Base-by-base conservation (phyloP, 192 early-diverging fungal species). In the Coemansia sp. region DNA sequence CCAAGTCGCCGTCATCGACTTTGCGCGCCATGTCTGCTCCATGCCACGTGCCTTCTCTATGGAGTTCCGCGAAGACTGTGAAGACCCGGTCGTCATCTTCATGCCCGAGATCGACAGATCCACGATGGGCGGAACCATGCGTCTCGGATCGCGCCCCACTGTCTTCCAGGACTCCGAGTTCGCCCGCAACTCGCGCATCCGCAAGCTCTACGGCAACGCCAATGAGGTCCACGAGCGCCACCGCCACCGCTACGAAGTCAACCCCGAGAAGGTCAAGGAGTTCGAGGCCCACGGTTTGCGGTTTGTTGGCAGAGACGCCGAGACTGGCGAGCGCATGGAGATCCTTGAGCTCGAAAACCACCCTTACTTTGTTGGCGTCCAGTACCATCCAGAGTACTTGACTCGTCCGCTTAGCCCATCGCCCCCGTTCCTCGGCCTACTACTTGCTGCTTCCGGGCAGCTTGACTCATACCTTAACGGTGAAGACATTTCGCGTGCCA, bases 311-410 rank as follows among this genome's bases (percentile, higher is more conserved):
- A 87, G 90, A 51, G 97, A 99, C 66, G 71, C 75, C 0, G 94
- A 97, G 66, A 93, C 92, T 46, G 95, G 94, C 41, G 88, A 98
- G 78, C 94, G 98, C 63, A 99, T 99, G 98, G 96, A 98, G 85
- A 94, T 99, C 62, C 66, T 98, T 30, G 98, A 99, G 88, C 62
- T 92, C 45, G 78, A 71, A 26, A 88, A 89, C 61, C 98, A 99
- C 75, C 95, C 96, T 15, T 99, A 89, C 83, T 99, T 91, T 86
- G 91, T 99, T 35, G 98, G 88, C 58, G 88, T 87, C 24, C 98
- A 99, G 87, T 98, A 91, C 76, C 98, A 99, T 68, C 98, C 98
- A 34, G 98, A 99, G 83, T 97, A 95, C 87, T 85, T 96, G 58
- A 98, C 95, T 39, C 90, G 95, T 39, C 98, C 98, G 4, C 82